Percentiles rank a stretch among this genome's conserved stretches.
phyloP scores from a whole-genome alignment of 371 early-diverging fungal species.

The Rhizoclosmatium hyalinum region DNA sequence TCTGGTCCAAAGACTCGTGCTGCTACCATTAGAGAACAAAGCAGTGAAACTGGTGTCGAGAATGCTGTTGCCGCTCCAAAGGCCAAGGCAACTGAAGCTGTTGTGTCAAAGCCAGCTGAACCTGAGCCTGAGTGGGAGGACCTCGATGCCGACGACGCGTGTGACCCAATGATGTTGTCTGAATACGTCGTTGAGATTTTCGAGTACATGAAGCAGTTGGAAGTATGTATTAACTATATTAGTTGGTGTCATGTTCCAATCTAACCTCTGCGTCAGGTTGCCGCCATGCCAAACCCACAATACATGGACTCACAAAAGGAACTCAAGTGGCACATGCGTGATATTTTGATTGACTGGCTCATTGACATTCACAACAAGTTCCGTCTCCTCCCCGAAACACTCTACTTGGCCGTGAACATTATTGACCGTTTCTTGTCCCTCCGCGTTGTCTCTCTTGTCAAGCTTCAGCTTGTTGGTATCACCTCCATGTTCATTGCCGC shows the following conservation, averaged over 20 bases:
- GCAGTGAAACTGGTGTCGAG: conserved; percentile 12
- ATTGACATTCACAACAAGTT: conserved; percentile 92
- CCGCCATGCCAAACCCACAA: conserved; percentile 74
- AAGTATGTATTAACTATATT: conserved; percentile 54
- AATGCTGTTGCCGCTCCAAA: neutral
- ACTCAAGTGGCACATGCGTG: conserved; percentile 93
- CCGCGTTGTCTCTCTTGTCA: conserved; percentile 81
- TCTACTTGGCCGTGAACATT: conserved; percentile 93
- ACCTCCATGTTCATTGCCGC: conserved; percentile 92
- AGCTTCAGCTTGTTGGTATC: conserved; percentile 97
- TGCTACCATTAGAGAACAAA: conserved; percentile 5
- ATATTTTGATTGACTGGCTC: conserved; percentile 90
- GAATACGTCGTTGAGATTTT: conserved; percentile 94
- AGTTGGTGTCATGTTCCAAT: neutral
- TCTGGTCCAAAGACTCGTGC: conserved; percentile 13
- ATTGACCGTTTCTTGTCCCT: conserved; percentile 95
- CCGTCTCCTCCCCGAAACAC: conserved; percentile 93
- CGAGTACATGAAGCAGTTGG: conserved; percentile 77
- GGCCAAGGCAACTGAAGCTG: neutral
- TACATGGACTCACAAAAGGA: conserved; percentile 89
- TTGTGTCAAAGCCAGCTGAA: neutral
- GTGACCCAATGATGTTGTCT: conserved; percentile 88
- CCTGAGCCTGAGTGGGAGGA: conserved; percentile 49
- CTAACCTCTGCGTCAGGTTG: conserved; percentile 35
- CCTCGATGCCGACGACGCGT: conserved; percentile 66